Conservation (phyloP, 2,329 filamentous ascomycete genomes). For the Botrytis medusae region DNA sequence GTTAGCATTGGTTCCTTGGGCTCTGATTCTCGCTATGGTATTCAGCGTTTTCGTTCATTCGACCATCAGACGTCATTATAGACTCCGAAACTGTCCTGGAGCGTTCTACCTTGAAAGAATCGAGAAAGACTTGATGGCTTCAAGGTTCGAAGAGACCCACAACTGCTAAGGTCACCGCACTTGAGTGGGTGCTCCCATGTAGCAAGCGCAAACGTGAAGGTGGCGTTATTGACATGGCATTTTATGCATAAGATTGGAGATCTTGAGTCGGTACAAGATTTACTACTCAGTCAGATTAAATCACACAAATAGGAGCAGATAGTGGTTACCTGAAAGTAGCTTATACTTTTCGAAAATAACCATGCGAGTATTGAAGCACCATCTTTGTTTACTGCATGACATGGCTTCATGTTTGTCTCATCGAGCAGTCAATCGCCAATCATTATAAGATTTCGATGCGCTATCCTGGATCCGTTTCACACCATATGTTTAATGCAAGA, state of each 20-base stretch:
- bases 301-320: not conserved
- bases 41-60: slow-evolving; percentile 38
- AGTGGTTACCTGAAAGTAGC: not conserved
- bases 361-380: not conserved
- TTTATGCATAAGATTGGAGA: not conserved
- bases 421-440: not conserved
- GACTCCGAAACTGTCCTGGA: not conserved
- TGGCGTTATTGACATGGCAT: not conserved
- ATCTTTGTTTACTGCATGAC: not conserved
- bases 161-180: not conserved
- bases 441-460: no score
- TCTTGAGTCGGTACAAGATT: not conserved
- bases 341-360: not conserved
- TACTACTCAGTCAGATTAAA: not conserved
- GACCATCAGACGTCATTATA: slow-evolving; percentile 8
- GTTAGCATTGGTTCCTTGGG: slow-evolving; percentile 42
- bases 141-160: not conserved
- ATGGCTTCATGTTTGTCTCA: not conserved
- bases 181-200: not conserved
- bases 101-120: not conserved
- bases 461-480: no score
- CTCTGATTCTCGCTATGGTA: slow-evolving; percentile 42
- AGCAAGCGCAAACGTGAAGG: not conserved
- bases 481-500: not conserved
- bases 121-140: not conserved